Percentiles rank a stretch among this genome's conserved stretches.
phyloP scores from a whole-genome alignment of 2,329 filamentous ascomycete genomes.

The Aspergillus sp. region DNA sequence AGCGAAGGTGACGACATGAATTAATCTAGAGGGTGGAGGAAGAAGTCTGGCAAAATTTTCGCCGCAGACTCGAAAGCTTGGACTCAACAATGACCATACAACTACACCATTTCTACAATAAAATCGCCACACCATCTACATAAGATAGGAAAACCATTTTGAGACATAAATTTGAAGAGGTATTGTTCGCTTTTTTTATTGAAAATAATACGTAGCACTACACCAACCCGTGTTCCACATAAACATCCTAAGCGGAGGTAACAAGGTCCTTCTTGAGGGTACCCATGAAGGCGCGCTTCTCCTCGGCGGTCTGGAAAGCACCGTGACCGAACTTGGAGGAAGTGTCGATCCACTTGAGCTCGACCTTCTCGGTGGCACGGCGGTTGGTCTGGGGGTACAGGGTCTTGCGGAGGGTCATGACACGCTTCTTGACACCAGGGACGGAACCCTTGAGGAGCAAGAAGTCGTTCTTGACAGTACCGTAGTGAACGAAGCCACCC shows the following conservation, averaged over 20 bases:
- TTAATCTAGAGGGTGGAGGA: too few species aligned
- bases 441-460: constrained; percentile 96
- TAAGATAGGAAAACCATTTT: too few species aligned
- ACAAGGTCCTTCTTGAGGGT: constrained; percentile 97
- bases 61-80: too few species aligned
- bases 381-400: constrained; percentile 97
- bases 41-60: too few species aligned
- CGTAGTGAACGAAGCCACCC: constrained; percentile 98
- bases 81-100: too few species aligned
- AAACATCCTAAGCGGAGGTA: constrained; percentile 49
- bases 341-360: constrained; percentile 99
- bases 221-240: constrained; percentile 26
- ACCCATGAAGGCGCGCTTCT: constrained; percentile 97
- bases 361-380: constrained; percentile 96
- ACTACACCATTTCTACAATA: too few species aligned
- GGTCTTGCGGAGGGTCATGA: constrained; percentile 98
- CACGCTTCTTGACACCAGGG: constrained; percentile 98
- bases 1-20: too few species aligned
- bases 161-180: constrained; percentile 18
- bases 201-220: constrained; percentile 35
- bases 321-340: constrained; percentile 99
- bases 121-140: too few species aligned
- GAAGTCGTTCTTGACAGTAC: constrained; percentile 99
- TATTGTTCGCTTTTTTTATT: constrained; percentile 39
- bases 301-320: constrained; percentile 95